Evolutionary conservation across 306 rosid species (phyloP), one percentile per base, ranked within the genome.

Genomic region (Glycine latifolia): DNA sequence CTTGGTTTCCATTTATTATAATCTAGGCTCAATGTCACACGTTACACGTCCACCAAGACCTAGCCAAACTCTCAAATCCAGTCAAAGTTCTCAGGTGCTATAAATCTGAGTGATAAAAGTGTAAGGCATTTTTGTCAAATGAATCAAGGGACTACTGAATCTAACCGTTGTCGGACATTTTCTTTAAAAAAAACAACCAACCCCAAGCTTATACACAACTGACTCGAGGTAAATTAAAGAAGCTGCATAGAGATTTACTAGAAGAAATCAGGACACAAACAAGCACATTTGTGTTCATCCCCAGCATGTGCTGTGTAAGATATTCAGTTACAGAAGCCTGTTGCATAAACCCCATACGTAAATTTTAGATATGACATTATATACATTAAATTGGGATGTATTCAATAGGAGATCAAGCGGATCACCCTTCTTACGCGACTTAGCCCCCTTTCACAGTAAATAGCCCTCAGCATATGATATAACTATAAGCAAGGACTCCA

Each of bases 221-320:
- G 31, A 49, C n/a, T 7, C 17, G 14, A 13, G 44, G 37, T 49
- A 79, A 77, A 69, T 55, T 39, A 58, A 33, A 81, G 54, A 77
- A 77, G 80, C 61, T 63, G 46, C 71, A 67, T 39, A 54, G 46
- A 77, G 68, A 65, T 77, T 81, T 12, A 63, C 73, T 41, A 52
- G 60, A 78, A 73, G 67, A 81, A 78, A 84, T 33, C 78, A 77
- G 78, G 84, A 58, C 81, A 78, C 87, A 81, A 86, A 73, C 87
- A 78, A 78, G 82, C 81, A 88, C 77, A 71, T 81, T 70, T 84
- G 85, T 56, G 78, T 86, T 86, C 76, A 86, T 74, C 77, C 75
- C 71, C 80, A 69, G 56, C 69, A 76, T 77, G 58, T 62, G 79
- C 67, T 6, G 65, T 83, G 69, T 65, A 73, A 4, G 54, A 77